Conservation (phyloP, 106 monocot genomes). For the Hemerocallis citrina region DNA sequence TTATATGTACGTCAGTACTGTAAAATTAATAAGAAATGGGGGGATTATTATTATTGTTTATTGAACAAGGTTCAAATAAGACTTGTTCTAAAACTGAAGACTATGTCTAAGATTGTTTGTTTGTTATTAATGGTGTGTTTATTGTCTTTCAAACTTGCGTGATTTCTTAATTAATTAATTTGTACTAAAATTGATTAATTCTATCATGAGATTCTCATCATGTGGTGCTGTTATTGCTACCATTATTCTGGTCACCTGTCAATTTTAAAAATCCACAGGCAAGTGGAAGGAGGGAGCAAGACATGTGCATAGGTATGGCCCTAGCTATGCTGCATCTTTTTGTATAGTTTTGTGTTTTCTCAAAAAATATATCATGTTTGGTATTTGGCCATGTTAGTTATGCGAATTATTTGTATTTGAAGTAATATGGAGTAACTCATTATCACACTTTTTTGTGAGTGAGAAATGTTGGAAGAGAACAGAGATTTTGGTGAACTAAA, state of each 20-base stretch:
- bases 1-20: no score
- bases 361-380: no score
- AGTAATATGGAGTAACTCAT: no score
- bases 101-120: background rate
- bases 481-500: no score
- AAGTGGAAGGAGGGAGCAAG: slow-evolving; percentile 14
- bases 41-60: background rate
- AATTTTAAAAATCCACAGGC: background rate
- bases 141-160: background rate
- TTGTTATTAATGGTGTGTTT: background rate
- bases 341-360: no score
- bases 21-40: slow-evolving; percentile 3
- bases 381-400: no score
- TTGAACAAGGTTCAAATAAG: background rate
- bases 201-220: background rate
- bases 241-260: background rate
- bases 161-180: background rate
- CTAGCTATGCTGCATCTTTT: no score
- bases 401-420: no score
- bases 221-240: background rate
- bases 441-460: no score
- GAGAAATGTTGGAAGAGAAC: no score
- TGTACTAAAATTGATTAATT: background rate
- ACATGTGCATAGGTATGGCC: slow-evolving; percentile 20
- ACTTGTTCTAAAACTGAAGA: background rate